Evolutionary conservation across 495 filamentous ascomycete species (phyloP), one percentile per base, ranked within the genome.

Genomic region (Cetradonia linearis): DNA sequence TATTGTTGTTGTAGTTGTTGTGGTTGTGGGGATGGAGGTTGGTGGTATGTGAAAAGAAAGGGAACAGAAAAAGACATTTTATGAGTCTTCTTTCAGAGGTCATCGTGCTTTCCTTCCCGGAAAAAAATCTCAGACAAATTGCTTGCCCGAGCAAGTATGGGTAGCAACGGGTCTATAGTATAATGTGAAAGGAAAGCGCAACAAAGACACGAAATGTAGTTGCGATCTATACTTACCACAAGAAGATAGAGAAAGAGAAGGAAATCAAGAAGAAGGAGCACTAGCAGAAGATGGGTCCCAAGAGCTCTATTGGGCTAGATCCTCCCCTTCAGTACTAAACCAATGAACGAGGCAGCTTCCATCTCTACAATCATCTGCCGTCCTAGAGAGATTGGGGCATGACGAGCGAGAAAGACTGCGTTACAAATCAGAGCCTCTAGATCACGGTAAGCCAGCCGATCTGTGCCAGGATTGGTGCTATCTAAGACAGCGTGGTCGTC

Each of bases 371-470:
- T 58, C 56, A 48, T 58, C 56, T 58, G 40, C 56, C 56, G n/a
- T 58, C 56, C 56, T 58, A 46, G 56, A 58, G 34, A 56, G 11
- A 58, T 48, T 58, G 56, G 40, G 20, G 23, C 48, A 53, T 60
- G 44, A 53, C 58, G 31, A 60, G 58, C 58, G 58, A 60, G 58
- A 60, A 47, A 60, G 58, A 60, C 31, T 60, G 58, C 58, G 47
- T 53, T 60, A 60, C 47, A 54, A 53, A 53, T 60, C 50, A 46
- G 59, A 61, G 59, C 59, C 37, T 61, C 50, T 55, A 61, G 49
- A 61, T 55, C 37, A 61, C 37, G 59, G 59, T 56, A 55, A 61
- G 28, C 59, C 27, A 56, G 60, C 52, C 40, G 60, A 56, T 49
- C 28, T 50, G 40, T 36, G 60, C 60, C 53, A 62, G 60, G 40